Evolutionary conservation across 2,329 filamentous ascomycete species (phyloP).

Genomic region (Raffaelea deltoideospora): DNA sequence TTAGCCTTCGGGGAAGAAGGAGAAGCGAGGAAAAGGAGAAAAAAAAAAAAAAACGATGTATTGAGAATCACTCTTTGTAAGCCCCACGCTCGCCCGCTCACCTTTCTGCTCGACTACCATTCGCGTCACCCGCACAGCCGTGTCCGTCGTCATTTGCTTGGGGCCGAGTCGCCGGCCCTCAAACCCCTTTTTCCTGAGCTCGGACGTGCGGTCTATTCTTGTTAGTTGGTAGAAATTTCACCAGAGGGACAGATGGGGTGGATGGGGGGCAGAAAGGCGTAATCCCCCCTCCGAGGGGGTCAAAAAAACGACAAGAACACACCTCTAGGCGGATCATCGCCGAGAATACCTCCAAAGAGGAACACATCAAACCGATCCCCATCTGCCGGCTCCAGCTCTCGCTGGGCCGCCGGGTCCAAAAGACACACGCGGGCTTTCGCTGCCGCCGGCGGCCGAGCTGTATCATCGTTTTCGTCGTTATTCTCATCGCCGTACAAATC

Average conservation of each 20-base stretch:
- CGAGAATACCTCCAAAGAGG: slow-evolving; percentile 89
- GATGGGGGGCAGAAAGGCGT: no score
- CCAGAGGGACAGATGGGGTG: no score
- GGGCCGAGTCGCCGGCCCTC: slow-evolving; percentile 74
- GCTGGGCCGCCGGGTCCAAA: slow-evolving; percentile 69
- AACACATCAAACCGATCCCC: slow-evolving; percentile 76
- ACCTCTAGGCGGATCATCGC: slow-evolving; percentile 90
- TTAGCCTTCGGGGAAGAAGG: no score
- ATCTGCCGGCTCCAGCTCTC: slow-evolving; percentile 72
- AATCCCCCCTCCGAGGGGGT: no score
- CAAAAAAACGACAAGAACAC: no score
- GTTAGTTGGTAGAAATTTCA: no score
- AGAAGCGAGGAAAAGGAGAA: background rate
- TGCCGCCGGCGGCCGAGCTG: no score
- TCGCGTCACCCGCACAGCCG: slow-evolving; percentile 83
- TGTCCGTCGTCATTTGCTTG: slow-evolving; percentile 97
- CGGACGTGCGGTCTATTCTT: slow-evolving; percentile 75
- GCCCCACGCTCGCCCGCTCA: slow-evolving; percentile 23
- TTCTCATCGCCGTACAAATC: slow-evolving; percentile 57
- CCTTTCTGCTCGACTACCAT: slow-evolving; percentile 75
- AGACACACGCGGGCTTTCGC: slow-evolving; percentile 53
- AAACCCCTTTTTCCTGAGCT: slow-evolving; percentile 87
- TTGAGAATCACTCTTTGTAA: background rate
- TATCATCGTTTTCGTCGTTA: no score
- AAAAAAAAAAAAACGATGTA: background rate